Base-by-base conservation (phyloP, 2,329 filamentous ascomycete genomes). In the Fusarium napiforme region DNA sequence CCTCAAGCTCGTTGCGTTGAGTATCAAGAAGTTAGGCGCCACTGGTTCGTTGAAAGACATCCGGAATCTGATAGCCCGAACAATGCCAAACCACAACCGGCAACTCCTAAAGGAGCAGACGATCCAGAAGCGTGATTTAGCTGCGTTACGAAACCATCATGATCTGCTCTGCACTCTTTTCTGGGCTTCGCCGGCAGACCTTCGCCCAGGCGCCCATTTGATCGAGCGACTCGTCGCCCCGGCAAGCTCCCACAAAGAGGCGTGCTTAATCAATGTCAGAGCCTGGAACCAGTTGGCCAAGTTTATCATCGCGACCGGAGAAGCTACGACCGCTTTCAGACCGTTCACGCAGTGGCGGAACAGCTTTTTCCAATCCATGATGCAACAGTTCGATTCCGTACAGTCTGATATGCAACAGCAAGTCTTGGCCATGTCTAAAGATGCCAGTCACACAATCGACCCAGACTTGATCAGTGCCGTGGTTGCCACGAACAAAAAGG, bases 161-260 rank as follows among this genome's bases (percentile, higher is more conserved):
- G 91, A 93, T 78, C 85, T 93, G 46, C 83, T 93, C 7, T 90
- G 88, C 72, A 91, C 90, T 2, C 83, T 93, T 9, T 93, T 89
- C 77, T 93, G 90, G 90, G 88, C 87, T 10, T 85, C 88, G 4
- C 90, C 90, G 14, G 78, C 84, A 4, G 85, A 87, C 6, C 76
- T 89, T 55, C 85, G 90, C 12, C 89, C 88, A 8, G 83, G 83
- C 10, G 80, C 87, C 4, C 84, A 86, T 61, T 82, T 89, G 26
- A 85, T 93, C 16, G 88, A 91, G 78, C 85, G 88, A 60, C 84
- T 93, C 5, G 89, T 93, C 7, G 79, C 83, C 23, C 88, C 90
- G 1, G 86, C 84, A 26, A 88, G 83, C 63, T 92, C 91, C 15
- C 91, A 93, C 77, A 91, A 90, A 73, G 89, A 91, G 78, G 91